Evolutionary conservation across 805 yeast genomes (phyloP).

Genomic region (Pichia thaimueangensis): DNA sequence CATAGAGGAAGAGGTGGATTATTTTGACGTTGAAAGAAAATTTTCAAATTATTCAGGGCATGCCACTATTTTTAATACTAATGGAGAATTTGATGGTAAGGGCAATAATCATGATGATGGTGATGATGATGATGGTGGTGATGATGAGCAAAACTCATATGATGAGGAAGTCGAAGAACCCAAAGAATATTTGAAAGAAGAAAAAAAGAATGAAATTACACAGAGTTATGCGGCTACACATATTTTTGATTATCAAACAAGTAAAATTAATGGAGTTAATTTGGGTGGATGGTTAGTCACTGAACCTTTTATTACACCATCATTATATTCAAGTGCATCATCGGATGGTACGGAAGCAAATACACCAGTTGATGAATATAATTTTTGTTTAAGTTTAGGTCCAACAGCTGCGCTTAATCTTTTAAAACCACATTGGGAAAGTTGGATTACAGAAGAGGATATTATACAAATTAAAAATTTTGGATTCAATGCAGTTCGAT

Average conservation of each 20-base stretch:
- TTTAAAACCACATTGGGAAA: constrained; percentile 47
- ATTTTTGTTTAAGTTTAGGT: constrained; percentile 45
- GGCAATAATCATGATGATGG: neutral
- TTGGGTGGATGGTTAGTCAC: constrained; percentile 70
- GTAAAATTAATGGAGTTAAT: constrained; percentile 39
- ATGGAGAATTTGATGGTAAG: neutral
- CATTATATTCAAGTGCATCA: constrained; percentile 38
- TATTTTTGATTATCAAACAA: constrained; percentile 18
- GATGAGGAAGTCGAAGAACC: constrained; percentile 8
- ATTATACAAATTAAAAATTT: constrained; percentile 41
- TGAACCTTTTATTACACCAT: constrained; percentile 67
- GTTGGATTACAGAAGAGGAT: constrained; percentile 55
- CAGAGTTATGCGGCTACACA: constrained; percentile 1
- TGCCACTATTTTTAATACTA: no score
- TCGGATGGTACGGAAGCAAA: constrained; percentile 15
- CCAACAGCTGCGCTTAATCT: constrained; percentile 35
- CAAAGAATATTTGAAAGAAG: neutral
- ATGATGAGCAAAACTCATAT: constrained; percentile 3
- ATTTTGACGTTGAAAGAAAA: no score
- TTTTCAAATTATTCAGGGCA: no score
- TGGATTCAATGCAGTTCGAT: constrained; percentile 66
- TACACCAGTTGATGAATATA: constrained; percentile 58
- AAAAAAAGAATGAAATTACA: neutral
- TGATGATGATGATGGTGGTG: constrained; percentile 8
- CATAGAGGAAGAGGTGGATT: no score